Evolutionary conservation across 2,329 filamentous ascomycete genomes (phyloP).

Genomic region (Venturia nashicola): DNA sequence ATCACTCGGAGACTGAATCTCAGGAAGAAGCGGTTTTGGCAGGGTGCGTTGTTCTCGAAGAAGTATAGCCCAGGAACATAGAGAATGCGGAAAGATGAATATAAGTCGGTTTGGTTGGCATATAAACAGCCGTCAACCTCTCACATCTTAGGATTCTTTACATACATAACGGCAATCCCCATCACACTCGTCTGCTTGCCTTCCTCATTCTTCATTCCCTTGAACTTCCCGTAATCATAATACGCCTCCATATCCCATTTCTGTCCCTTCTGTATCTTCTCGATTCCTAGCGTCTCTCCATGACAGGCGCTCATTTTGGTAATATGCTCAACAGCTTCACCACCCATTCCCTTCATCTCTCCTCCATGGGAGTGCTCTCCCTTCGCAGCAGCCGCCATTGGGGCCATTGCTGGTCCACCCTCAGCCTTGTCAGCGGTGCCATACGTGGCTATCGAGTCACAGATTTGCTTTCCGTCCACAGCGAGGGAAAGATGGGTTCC

Average conservation of each 20-base stretch:
- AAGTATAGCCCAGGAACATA: no score
- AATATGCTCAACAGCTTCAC: background rate
- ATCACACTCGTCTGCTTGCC: conserved; percentile 6
- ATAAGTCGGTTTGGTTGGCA: no score
- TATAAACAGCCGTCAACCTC: background rate
- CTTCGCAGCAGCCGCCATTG: background rate
- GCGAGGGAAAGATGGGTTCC: no score
- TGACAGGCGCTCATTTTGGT: background rate
- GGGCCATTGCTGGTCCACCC: background rate
- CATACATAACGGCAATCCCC: conserved; percentile 8
- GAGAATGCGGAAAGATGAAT: no score
- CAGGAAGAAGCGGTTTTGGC: background rate
- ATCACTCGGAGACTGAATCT: background rate
- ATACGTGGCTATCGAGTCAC: no score
- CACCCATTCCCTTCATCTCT: background rate
- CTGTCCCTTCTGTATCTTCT: conserved; percentile 2
- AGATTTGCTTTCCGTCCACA: no score
- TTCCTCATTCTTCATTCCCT: background rate
- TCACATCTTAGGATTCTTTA: background rate
- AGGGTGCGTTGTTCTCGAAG: no score
- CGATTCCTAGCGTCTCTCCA: background rate
- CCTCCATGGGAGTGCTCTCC: background rate
- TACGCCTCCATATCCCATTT: conserved; percentile 1
- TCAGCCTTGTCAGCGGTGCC: background rate
- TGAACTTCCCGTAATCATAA: conserved; percentile 4